Evolutionary conservation across 73 alveolate genomes (phyloP).

Genomic region (Stentor roeselii): DNA sequence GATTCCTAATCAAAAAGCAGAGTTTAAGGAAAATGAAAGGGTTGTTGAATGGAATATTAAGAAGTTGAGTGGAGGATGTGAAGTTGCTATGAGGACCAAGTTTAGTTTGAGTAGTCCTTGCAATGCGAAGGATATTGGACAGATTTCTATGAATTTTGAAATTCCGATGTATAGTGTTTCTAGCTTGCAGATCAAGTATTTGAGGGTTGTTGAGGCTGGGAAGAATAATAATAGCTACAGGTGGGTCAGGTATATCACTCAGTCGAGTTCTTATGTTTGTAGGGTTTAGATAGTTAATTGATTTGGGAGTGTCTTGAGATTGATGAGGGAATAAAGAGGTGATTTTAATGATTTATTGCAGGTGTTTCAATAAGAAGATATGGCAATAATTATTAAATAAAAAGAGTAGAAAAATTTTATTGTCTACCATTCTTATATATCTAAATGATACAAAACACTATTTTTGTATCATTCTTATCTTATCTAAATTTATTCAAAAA

Average conservation of each 20-base stretch:
- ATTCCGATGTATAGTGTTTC: conserved; percentile 98
- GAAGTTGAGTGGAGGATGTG: conserved; percentile 73
- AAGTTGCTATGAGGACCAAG: conserved; percentile 58
- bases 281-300: conserved; percentile 16
- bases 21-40: conserved; percentile 55
- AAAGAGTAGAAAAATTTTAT: too few species aligned
- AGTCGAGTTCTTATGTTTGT: conserved; percentile 76
- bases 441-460: too few species aligned
- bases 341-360: too few species aligned
- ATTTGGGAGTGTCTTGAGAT: too few species aligned
- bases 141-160: conserved; percentile 87
- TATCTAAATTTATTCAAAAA: too few species aligned
- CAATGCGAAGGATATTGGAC: conserved; percentile 74
- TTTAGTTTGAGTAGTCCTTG: conserved; percentile 21
- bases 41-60: conserved; percentile 65
- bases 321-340: too few species aligned
- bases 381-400: too few species aligned
- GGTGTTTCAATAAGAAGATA: too few species aligned
- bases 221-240: conserved; percentile 54
- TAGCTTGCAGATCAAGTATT: conserved; percentile 87
- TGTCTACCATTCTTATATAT: too few species aligned
- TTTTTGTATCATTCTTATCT: too few species aligned
- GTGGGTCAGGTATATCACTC: conserved; percentile 85
- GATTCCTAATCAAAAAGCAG: conserved; percentile 48
- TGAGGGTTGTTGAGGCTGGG: conserved; percentile 55